Evolutionary conservation across 495 filamentous ascomycete species (phyloP).

Genomic region (Hamigera avellanea): DNA sequence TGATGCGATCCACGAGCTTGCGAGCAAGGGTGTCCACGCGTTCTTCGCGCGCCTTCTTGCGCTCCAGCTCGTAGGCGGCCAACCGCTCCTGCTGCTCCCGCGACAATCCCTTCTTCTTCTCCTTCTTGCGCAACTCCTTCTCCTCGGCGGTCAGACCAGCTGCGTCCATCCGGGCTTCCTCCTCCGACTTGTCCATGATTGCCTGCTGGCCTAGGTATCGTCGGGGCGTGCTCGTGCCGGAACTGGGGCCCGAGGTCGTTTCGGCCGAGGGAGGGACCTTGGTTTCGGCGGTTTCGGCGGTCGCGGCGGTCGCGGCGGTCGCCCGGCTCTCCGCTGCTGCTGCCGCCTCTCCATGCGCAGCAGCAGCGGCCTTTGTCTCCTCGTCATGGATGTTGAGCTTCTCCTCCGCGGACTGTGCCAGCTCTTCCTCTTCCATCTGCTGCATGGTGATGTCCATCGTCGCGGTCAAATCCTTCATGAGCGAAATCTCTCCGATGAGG

Average conservation of each 20-base stretch:
- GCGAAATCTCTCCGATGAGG: constrained; percentile 80
- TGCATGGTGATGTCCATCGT: constrained; percentile 86
- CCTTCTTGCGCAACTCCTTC: constrained; percentile 63
- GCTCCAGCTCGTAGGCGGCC: constrained; percentile 77
- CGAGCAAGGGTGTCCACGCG: constrained; percentile 71
- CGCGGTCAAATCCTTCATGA: constrained; percentile 83
- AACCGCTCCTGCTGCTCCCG: constrained; percentile 89
- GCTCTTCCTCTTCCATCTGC: constrained; percentile 54
- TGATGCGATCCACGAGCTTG: constrained; percentile 84
- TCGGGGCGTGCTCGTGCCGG: constrained; percentile 58
- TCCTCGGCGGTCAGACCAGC: constrained; percentile 65
- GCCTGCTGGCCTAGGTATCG: constrained; percentile 63
- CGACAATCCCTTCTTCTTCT: constrained; percentile 80
- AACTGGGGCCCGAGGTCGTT: constrained; percentile 16
- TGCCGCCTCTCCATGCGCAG: constrained; percentile 13
- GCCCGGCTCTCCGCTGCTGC: constrained; percentile 12
- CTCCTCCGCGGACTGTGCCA: constrained; percentile 38
- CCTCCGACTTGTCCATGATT: constrained; percentile 80
- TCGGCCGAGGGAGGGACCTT: not conserved
- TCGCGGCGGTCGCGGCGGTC: constrained; percentile 8
- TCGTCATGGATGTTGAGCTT: constrained; percentile 37
- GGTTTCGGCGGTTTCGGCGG: constrained; percentile 6
- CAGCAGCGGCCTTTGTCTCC: constrained; percentile 23
- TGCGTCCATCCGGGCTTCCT: constrained; percentile 62
- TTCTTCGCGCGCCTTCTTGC: constrained; percentile 74